A percentile compares a stretch with the other conserved stretches of the same genome.
phyloP scores from a whole-genome alignment of 257 asterid species.

The Vinca minor region DNA sequence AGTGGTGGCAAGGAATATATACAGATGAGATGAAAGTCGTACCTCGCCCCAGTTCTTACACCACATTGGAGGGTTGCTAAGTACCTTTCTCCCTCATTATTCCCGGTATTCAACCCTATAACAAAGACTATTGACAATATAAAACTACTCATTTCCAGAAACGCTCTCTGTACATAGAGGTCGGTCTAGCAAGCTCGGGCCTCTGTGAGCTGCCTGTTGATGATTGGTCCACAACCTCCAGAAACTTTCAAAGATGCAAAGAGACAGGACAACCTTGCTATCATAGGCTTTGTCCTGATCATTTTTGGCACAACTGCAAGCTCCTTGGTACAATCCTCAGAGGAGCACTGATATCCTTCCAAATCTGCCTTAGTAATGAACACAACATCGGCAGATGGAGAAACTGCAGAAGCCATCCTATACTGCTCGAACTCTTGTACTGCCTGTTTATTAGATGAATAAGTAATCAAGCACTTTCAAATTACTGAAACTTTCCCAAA shows the following conservation, averaged over 20 bases:
- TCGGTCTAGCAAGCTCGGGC: constrained; percentile 53
- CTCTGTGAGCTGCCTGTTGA: constrained; percentile 66
- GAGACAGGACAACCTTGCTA: constrained; percentile 74
- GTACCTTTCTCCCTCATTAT: constrained; percentile 2
- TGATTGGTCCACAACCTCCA: constrained; percentile 37
- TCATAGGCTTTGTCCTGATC: constrained; percentile 50
- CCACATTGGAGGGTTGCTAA: not conserved
- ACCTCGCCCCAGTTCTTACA: constrained; percentile 1
- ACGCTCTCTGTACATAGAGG: constrained; percentile 26
- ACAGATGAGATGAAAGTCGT: constrained; percentile 3
- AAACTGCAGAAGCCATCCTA: constrained; percentile 34
- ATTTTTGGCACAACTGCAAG: constrained; percentile 31
- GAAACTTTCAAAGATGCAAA: constrained; percentile 68
- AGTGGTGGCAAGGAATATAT: not conserved
- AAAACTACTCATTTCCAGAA: not conserved
- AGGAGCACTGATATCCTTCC: constrained; percentile 72
- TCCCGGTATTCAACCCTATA: not conserved
- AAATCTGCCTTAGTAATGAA: constrained; percentile 81
- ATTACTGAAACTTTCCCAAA: not conserved
- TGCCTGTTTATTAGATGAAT: constrained; percentile 42
- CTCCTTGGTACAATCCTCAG: constrained; percentile 31
- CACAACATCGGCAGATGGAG: constrained; percentile 62
- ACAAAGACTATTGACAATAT: constrained; percentile 3
- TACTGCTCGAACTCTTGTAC: constrained; percentile 71
- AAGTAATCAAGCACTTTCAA: not conserved